Conservation (phyloP, 2,329 filamentous ascomycete genomes). For the Fusarium pilosicola region DNA sequence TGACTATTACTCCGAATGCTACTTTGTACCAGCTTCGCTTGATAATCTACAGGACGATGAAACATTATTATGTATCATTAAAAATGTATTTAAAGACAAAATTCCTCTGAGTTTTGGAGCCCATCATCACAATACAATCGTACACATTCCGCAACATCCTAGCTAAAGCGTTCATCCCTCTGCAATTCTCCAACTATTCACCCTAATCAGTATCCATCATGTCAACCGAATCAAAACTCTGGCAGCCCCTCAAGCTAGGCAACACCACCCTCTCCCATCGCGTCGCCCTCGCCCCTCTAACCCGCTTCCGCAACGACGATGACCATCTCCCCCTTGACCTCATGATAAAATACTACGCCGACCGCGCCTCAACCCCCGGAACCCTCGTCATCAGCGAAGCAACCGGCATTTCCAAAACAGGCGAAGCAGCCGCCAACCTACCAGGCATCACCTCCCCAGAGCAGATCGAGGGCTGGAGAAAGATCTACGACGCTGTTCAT, state of each 20-base stretch:
- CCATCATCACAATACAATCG: not conserved
- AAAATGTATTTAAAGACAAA: not conserved
- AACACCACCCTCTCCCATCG: slow-evolving; percentile 52
- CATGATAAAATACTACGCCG: slow-evolving; percentile 56
- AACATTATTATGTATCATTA: accelerated
- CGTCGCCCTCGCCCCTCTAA: slow-evolving; percentile 66
- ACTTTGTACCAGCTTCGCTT: accelerated
- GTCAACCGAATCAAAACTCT: slow-evolving; percentile 32
- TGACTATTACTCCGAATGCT: not conserved
- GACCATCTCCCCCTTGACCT: slow-evolving; percentile 42
- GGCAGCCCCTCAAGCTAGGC: slow-evolving; percentile 54
- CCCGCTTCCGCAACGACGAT: slow-evolving; percentile 60
- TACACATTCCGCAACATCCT: no score
- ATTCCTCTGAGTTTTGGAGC: no score
- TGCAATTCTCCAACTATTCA: no score
- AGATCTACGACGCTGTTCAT: slow-evolving; percentile 71
- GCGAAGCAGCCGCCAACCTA: slow-evolving; percentile 48
- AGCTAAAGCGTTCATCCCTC: accelerated
- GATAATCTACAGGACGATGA: not conserved
- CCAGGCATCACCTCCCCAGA: slow-evolving; percentile 67
- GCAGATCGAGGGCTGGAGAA: slow-evolving; percentile 70
- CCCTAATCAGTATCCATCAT: slow-evolving; percentile 2
- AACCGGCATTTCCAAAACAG: slow-evolving; percentile 53
- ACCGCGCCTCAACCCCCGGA: slow-evolving; percentile 56
- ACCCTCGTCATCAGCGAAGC: slow-evolving; percentile 58